Evolutionary conservation across 306 rosid species (phyloP), one percentile per base, ranked within the genome.

Genomic region (Rubus parviflorus): DNA sequence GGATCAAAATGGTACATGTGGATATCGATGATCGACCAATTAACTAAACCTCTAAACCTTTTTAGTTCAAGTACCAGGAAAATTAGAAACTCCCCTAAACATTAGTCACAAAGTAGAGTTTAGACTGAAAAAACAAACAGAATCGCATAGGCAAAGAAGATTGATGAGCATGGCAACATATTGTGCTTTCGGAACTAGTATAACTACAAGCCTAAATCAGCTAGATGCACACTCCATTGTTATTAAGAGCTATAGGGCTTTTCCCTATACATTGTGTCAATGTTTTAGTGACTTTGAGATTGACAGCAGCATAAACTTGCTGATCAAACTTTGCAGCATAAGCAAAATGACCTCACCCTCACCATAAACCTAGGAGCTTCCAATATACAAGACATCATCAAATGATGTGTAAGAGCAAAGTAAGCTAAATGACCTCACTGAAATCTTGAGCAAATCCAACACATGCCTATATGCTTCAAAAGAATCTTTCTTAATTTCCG

Each of bases 301-400:
- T 8, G 8, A 42, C 46, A 42, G 46, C 46, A 3, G 46, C 46
- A 42, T 42, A 8, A 42, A 25, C 19, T 61, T 61, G 66, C 66
- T 68, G 73, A 22, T 23, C 57, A 23, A 15, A 22, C 23, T 20
- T 46, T 3, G 52, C 4, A 22, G 42, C 56, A 16, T 46, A 69
- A 69, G 73, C 73, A 69, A 69, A 49, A 13, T 69, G 73, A 46
- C 73, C 56, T 47, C 57, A 68, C 22, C 57, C 8, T 22, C 56
- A 43, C 51, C 70, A 2, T 2, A 0, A 23, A 69, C 73, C 57
- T 46, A 14, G 56, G 57, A 69, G 7, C 57, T 68, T 22, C 72
- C 30, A 20, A 53, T 4, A 37, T 5, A 52, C 25, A 72, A 51
- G 35, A 38, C 63, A 52, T 30, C 64, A 38, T 38, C 6, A 42